A percentile compares a stretch with the other conserved stretches of the same genome.
These are phyloP conservation scores for Phytophthora aleatoria DNA, from an alignment of 352 stramenopile genomes.

Conservation along the genomic window DNA sequence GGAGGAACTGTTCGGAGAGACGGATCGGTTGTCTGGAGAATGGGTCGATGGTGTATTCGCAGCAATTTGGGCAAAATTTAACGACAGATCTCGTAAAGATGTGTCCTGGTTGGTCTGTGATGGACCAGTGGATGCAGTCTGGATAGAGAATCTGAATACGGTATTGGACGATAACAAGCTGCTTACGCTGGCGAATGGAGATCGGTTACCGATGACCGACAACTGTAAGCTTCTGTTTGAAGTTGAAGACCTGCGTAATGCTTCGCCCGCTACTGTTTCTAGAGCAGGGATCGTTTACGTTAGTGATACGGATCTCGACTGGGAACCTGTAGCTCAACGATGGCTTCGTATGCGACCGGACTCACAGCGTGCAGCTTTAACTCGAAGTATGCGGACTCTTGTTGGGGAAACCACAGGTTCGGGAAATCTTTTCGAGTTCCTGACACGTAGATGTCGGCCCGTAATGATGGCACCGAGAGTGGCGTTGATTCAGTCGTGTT, in stretches of 20 bases:
- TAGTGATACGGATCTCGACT: conserved; percentile 77
- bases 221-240: conserved; percentile 94
- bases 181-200: conserved; percentile 92
- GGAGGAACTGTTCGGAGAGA: conserved; percentile 86
- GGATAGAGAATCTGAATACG: conserved; percentile 97
- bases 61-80: conserved; percentile 87
- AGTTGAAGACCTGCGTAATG: conserved; percentile 92
- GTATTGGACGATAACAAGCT: conserved; percentile 96
- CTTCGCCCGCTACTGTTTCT: conserved; percentile 92
- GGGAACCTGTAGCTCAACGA: conserved; percentile 66
- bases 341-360: conserved; percentile 65
- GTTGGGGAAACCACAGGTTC: conserved; percentile 43
- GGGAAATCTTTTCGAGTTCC: conserved; percentile 78
- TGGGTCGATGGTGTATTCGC: conserved; percentile 85
- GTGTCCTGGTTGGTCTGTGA: conserved; percentile 94
- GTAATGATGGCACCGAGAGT: conserved; percentile 78
- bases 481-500: conserved; percentile 77
- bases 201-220: conserved; percentile 91
- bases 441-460: conserved; percentile 57
- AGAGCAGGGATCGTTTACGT: conserved; percentile 93
- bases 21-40: conserved; percentile 73
- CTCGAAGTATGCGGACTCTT: conserved; percentile 50
- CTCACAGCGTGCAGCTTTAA: conserved; percentile 50
- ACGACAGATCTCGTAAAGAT: conserved; percentile 82
- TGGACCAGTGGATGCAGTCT: conserved; percentile 92